Base-by-base conservation (phyloP, 495 filamentous ascomycete genomes). In the Podospora pseudoanserina region DNA sequence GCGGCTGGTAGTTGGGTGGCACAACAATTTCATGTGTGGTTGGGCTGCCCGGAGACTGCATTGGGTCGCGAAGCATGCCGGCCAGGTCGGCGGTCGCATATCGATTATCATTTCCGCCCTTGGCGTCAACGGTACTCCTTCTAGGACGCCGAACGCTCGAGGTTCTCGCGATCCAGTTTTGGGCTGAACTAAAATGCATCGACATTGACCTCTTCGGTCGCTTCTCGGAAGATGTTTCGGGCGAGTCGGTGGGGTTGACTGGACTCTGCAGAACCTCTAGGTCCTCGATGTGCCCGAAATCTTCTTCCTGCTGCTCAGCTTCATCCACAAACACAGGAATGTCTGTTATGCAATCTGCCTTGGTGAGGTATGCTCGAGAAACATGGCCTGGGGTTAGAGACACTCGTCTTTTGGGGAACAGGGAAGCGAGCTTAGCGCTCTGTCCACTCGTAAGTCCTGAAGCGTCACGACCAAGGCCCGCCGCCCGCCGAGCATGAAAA, bases 101-200 rank as follows among this genome's bases (percentile, higher is more conserved):
- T 9, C 81, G 79, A 67, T 79, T 79, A 53, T 75, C 72, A 63
- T 28, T 19, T 69, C 73, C 78, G 53, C 72, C 75, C 64, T 79
- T 78, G 27, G 75, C 72, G 32, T 77, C 77, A 59, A 70, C 59
- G 11, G 73, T 71, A 64, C 78, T 75, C 61, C 82, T 78, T 72
- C 81, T 84, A 27, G 77, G 76, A 19, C 80, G 79, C 62, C 83
- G 77, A 20, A 84, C 69, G 71, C 84, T 86, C 59, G 84, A 79
- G 16, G 78, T 80, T 71, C 78, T 81, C 13, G 82, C 68, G 62
- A 85, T 80, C 85, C 84, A 86, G 39, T 72, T 81, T 56, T 75
- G 75, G 7, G 82, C 80, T 7, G 83, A 82, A 68, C 77, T 80
- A 67, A 86, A 85, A 68, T 85, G 83, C 80, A 84, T 82, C 53